These are phyloP conservation scores for Fusarium stilboides DNA, from an alignment of 2,329 filamentous ascomycete genomes.

Conservation along the genomic window DNA sequence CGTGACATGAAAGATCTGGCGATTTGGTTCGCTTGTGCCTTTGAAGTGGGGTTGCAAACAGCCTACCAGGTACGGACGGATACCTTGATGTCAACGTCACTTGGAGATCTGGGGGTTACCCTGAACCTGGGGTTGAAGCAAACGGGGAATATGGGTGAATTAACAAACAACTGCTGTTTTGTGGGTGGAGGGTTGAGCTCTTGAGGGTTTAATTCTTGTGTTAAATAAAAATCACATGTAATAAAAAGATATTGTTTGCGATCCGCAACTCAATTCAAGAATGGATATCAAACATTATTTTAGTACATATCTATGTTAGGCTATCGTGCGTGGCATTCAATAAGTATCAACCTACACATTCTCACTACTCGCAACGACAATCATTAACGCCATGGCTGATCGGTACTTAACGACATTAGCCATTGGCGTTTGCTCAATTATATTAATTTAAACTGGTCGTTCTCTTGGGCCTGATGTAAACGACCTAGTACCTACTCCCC, in stretches of 20 bases:
- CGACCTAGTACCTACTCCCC: background rate
- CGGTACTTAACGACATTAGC: background rate
- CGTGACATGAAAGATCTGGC: constrained; percentile 42
- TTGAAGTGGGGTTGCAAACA: constrained; percentile 44
- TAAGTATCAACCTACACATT: no score
- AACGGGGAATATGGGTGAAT: background rate
- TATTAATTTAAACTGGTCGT: no score
- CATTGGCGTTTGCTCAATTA: background rate
- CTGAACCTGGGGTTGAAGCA: constrained; percentile 35
- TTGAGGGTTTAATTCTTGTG: background rate
- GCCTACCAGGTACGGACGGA: background rate
- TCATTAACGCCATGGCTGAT: background rate
- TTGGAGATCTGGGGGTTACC: constrained; percentile 32
- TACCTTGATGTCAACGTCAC: constrained; percentile 50
- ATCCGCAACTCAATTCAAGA: background rate
- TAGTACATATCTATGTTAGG: background rate
- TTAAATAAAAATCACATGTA: background rate
- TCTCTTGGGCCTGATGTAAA: background rate
- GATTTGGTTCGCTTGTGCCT: constrained; percentile 46
- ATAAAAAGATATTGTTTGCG: background rate
- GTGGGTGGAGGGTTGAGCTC: background rate
- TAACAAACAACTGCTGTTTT: background rate
- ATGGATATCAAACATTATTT: background rate
- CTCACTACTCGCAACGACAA: no score
- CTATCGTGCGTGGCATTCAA: background rate